Evolutionary conservation across 495 filamentous ascomycete species (phyloP).

Genomic region (Darksidea phi): DNA sequence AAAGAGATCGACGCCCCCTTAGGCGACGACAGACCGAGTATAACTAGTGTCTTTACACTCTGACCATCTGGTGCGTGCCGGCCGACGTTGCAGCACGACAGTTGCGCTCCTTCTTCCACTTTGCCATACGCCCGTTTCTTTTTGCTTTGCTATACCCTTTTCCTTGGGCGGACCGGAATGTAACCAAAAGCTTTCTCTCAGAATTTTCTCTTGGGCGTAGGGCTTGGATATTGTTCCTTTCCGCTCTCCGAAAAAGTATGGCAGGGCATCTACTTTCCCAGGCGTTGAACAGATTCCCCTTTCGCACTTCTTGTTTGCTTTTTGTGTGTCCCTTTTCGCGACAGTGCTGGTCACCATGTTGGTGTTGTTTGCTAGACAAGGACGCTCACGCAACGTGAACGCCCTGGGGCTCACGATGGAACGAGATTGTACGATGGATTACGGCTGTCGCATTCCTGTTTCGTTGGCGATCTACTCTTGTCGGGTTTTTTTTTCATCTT

Average conservation of each 20-base stretch:
- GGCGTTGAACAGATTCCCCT: not conserved
- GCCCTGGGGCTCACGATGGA: constrained; percentile 4
- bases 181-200: constrained; percentile 26
- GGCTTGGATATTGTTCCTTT: constrained; percentile 3
- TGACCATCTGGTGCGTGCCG: too few relatives aligned
- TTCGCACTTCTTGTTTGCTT: constrained; percentile 18
- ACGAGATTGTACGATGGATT: constrained; percentile 33
- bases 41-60: not conserved
- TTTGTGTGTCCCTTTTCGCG: constrained; percentile 4
- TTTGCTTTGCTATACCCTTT: constrained; percentile 17
- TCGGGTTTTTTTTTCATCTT: not conserved
- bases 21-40: constrained; percentile 13
- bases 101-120: not conserved
- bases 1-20: not conserved
- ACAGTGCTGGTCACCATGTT: constrained; percentile 26
- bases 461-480: not conserved
- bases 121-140: not conserved
- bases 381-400: constrained; percentile 34
- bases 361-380: constrained; percentile 27
- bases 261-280: constrained; percentile 7
- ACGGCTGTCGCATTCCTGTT: constrained; percentile 10
- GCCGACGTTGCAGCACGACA: too few relatives aligned
- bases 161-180: constrained; percentile 31
- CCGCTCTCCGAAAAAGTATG: constrained; percentile 22
- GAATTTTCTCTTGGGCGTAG: constrained; percentile 12